These are phyloP conservation scores for Poa pratensis DNA, from an alignment of 176 grass and related monocot species.

Conservation along the genomic window DNA sequence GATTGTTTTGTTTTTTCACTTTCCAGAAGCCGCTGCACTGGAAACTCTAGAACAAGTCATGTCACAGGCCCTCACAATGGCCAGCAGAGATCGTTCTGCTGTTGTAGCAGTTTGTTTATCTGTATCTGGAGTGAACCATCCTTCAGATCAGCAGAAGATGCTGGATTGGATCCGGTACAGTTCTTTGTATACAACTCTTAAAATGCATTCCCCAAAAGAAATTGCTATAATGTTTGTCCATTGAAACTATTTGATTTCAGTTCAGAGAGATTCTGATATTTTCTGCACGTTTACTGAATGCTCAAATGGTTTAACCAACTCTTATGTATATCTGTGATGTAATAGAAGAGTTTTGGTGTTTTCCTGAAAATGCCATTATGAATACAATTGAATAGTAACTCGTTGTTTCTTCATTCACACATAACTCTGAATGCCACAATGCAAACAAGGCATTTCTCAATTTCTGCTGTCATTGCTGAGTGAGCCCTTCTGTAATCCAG, in stretches of 20 bases:
- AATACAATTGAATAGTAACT: constrained; percentile 8
- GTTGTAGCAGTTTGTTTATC: constrained; percentile 91
- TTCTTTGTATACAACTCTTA: constrained; percentile 33
- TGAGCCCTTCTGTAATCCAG: constrained; percentile 47
- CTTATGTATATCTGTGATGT: constrained; percentile 13
- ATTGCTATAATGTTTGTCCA: background rate
- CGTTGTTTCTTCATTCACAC: constrained; percentile 15
- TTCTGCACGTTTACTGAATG: background rate
- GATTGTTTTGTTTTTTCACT: constrained; percentile 35
- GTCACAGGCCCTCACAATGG: constrained; percentile 65
- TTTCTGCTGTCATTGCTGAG: constrained; percentile 21
- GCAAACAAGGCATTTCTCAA: constrained; percentile 4
- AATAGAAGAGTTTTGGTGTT: constrained; percentile 1
- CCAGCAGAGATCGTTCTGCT: constrained; percentile 49
- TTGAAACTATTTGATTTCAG: constrained; percentile 15
- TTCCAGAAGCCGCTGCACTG: constrained; percentile 68
- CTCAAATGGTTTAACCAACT: background rate
- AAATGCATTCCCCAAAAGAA: background rate
- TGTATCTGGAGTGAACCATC: constrained; percentile 93
- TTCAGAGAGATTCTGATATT: constrained; percentile 11
- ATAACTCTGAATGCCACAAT: background rate
- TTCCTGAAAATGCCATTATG: background rate
- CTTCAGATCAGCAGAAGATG: constrained; percentile 86
- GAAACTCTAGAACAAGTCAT: constrained; percentile 83
- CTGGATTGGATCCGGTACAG: constrained; percentile 83